Conservation (phyloP, 129 eudicot species). For the Rutidosis leptorrhynchoides region DNA sequence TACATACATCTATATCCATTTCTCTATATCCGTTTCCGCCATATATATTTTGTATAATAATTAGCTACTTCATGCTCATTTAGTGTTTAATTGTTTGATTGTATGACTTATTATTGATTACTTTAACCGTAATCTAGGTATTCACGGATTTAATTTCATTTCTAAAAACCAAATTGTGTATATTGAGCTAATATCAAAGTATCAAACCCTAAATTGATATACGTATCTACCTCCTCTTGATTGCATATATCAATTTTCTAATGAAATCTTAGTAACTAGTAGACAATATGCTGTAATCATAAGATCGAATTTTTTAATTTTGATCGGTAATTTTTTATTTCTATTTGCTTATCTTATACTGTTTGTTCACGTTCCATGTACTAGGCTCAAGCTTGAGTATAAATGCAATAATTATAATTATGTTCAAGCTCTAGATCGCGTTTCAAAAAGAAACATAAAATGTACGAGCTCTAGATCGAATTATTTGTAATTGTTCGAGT, state of each 20-base stretch:
- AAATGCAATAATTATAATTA: too few species aligned
- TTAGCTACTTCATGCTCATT: slow-evolving; percentile 2
- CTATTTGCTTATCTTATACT: background rate
- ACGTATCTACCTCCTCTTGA: background rate
- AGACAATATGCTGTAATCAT: background rate
- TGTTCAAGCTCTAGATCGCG: too few species aligned
- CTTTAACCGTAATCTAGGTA: background rate
- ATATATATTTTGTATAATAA: background rate
- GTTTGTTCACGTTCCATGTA: background rate
- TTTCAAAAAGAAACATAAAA: too few species aligned
- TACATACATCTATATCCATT: background rate
- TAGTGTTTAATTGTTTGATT: background rate
- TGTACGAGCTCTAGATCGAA: too few species aligned
- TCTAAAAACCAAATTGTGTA: slow-evolving; percentile 1
- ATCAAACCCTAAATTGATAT: slow-evolving; percentile 12
- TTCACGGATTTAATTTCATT: background rate
- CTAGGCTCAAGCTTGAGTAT: background rate
- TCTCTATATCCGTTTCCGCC: background rate
- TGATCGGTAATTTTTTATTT: background rate
- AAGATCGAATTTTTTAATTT: background rate
- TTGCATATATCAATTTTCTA: background rate
- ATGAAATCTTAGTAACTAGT: background rate
- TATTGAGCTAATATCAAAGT: background rate
- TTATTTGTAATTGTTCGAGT: background rate
- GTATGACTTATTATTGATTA: background rate